Base-by-base conservation (phyloP, 495 filamentous ascomycete genomes). In the Extremus antarcticus region DNA sequence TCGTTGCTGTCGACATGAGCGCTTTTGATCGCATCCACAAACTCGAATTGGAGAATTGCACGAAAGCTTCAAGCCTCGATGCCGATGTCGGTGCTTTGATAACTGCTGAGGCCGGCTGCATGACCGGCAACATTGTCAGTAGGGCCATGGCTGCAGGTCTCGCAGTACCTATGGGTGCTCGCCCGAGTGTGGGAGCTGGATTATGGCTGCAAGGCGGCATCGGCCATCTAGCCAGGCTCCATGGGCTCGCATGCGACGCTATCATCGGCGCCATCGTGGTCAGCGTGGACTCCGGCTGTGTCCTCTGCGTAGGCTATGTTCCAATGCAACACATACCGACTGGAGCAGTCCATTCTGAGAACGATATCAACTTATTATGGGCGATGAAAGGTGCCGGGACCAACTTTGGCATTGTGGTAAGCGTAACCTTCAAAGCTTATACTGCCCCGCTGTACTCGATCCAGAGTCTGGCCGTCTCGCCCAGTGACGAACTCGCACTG, bases 131-230 rank as follows among this genome's bases (percentile, higher is more conserved):
- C 64, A 78, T 85, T 60, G 50, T 83, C 62, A 58, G 62, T 53
- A 73, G 73, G 55, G 62, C 78, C 54, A 76, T 78, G 73, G 66
- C 55, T 24, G 66, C 53, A 10, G 76, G 74, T 39, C 2, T 83
- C 53, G 78, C 76, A 61, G 76, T 83, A 24, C 81, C 81, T 2
- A 62, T 83, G 40, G 81, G 80, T 7, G 56, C 76, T 38, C 76
- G 80, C 43, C 81, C 79, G 62, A 82, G 80, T 54, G 79, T 83
- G 46, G 81, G 80, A 35, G 75, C 77, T 3, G 80, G 81, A 22
- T 58, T 79, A 39, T 83, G 78, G 78, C 67, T 85, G 48, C 80
- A 85, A 71, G 81, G 80, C 53, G 80, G 80, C 60, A 80, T 85
- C 45, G 80, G 80, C 11, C 78, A 82, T 63, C 70, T 83, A 47